Base-by-base conservation (phyloP, 768 basidiomycete genomes). In the Chlorophyllum brunneum region DNA sequence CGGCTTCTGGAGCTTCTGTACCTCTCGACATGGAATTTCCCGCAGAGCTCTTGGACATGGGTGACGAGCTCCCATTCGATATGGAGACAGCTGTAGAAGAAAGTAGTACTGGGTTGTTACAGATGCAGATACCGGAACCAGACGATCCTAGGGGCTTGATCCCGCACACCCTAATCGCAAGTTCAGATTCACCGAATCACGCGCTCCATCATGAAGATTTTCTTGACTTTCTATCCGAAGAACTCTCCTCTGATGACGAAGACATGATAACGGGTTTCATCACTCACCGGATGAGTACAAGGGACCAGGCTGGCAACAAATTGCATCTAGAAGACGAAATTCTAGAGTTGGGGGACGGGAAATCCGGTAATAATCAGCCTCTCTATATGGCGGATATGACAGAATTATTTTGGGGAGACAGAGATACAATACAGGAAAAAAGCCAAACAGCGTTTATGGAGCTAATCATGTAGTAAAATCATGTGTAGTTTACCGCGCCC, bases 161-260 rank as follows among this genome's bases (percentile, higher is more conserved):
- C n/a, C 11, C 27, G 20, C 15, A 23, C 18, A 8, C 13, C 24
- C 23, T 27, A 36, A n/a, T 26, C 37, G 13, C 18, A 9, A 29
- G 13, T 18, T 23, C 36, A 38, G 27, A 36, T 41, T 24, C 23
- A 30, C 15, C 8, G 13, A 41, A 24, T 46, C 51, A 39, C 29
- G 24, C 43, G 40, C 22, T 24, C 3, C 13, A 26, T 33, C 51
- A 38, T 29, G 36, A 39, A 9, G 37, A 24, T 5, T 53, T 53
- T 26, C 18, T 53, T 16, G 37, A 53, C 26, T 26, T 53, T 39
- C 36, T 46, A 53, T 46, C 51, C 22, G 51, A 46, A 22, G 43
- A 22, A 22, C 13, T 38, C 31, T 45, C 7, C 16, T 45, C 18
- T 24, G 51, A 39, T 39, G 51, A 36, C 11, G 51, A 39, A 13